These are phyloP conservation scores for Aspergillus japonicus DNA, from an alignment of 2,329 filamentous ascomycete species.

Conservation along the genomic window DNA sequence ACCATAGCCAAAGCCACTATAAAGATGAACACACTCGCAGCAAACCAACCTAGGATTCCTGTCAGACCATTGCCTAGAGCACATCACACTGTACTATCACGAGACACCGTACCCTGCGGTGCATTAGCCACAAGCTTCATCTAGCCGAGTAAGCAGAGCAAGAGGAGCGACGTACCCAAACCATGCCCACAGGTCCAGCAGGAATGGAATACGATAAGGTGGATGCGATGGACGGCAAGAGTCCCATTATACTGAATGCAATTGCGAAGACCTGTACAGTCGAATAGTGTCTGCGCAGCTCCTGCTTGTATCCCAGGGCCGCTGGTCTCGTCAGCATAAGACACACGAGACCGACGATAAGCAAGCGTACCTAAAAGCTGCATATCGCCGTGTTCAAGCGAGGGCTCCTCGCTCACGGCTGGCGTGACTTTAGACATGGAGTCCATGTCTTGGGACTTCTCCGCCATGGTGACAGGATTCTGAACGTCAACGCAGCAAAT, in stretches of 20 bases:
- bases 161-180: slow-evolving; percentile 48
- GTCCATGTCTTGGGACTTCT: not conserved
- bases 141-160: not conserved
- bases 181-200: slow-evolving; percentile 59
- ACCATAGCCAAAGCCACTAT: slow-evolving; percentile 60
- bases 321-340: slow-evolving; percentile 22
- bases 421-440: not conserved
- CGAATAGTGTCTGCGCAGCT: slow-evolving; percentile 60
- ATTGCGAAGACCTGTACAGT: slow-evolving; percentile 62
- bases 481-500: not conserved
- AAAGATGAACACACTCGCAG: slow-evolving; percentile 57
- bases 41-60: slow-evolving; percentile 49
- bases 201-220: slow-evolving; percentile 59
- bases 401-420: slow-evolving; percentile 1
- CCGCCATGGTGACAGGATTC: not conserved
- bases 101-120: slow-evolving; percentile 10
- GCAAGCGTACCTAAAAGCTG: slow-evolving; percentile 21
- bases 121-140: slow-evolving; percentile 18
- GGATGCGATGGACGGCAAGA: slow-evolving; percentile 60
- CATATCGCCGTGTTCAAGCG: slow-evolving; percentile 21
- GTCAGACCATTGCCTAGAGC: not conserved
- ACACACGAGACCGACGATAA: not conserved
- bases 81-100: not conserved
- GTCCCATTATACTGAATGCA: slow-evolving; percentile 60
- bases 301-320: slow-evolving; percentile 55